These are phyloP conservation scores for Schizosaccharomyces cryophilus DNA, from an alignment of 805 yeast species.

Conservation along the genomic window DNA sequence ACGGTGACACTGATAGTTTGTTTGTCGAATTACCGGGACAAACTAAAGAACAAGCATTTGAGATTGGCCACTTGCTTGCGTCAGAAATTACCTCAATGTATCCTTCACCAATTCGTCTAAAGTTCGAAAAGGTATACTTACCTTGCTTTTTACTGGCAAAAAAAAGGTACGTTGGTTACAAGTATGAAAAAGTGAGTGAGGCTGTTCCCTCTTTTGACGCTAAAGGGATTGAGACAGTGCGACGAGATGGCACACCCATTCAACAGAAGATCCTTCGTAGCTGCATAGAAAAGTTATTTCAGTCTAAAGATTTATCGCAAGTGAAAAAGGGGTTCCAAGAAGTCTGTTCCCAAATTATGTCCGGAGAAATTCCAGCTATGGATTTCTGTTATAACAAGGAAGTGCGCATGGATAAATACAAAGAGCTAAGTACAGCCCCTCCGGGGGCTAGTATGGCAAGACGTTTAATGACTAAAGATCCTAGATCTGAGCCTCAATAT, in stretches of 20 bases:
- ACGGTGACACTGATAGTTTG: constrained; percentile 88
- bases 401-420: constrained; percentile 64
- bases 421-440: constrained; percentile 23
- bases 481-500: constrained; percentile 62
- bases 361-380: constrained; percentile 39
- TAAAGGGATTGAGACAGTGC: constrained; percentile 82
- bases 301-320: constrained; percentile 39
- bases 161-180: constrained; percentile 75
- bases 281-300: constrained; percentile 42
- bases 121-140: constrained; percentile 80
- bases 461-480: constrained; percentile 35
- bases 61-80: constrained; percentile 49
- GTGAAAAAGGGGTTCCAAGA: constrained; percentile 40
- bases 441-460: constrained; percentile 78
- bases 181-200: constrained; percentile 25
- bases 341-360: constrained; percentile 42
- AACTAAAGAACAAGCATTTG: constrained; percentile 51
- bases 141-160: constrained; percentile 66
- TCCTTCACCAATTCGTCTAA: constrained; percentile 61
- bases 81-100: constrained; percentile 32
- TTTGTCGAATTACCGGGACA: constrained; percentile 79
- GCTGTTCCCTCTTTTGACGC: constrained; percentile 63
- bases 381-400: constrained; percentile 86
- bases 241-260: constrained; percentile 88
- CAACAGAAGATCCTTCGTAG: constrained; percentile 63